Evolutionary conservation across 805 yeast species (phyloP), one percentile per base, ranked within the genome.

Genomic region (Scheffersomyces ergatensis): DNA sequence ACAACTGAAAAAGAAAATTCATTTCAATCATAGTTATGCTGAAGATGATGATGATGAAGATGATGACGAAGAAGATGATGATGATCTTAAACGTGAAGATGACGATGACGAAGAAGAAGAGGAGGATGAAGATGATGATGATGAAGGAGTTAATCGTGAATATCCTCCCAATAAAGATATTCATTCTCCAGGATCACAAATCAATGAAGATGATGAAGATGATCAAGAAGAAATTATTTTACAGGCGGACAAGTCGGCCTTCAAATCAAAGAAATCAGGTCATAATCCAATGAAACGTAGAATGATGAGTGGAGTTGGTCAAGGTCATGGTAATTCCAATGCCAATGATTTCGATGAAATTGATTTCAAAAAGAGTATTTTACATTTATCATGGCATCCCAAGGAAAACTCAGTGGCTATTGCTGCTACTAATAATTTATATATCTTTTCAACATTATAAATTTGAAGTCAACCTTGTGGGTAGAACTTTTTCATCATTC

Each of bases 301-400:
- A 58, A 58, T 76, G 77, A 67, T 75, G 65, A 71, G 71, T 46
- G 74, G 76, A 17, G 64, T 60, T 34, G 77, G 73, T 27, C 63
- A 80, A 47, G 15, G 11, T 29, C 32, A 29, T 29, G n/a, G n/a
- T n/a, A n/a, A n/a, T n/a, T n/a, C n/a, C n/a, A 26, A 26, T 26
- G 74, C 78, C 39, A 80, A 82, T 57, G 92, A 84, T 58, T 75
- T 81, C 55, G 89, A 83, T 57, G 77, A 81, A 50, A 86, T 90
- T 50, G 98, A 95, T 67, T 93, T 90, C 72, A 89, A 90, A 66
- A 92, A 90, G 75, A 84, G 88, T 64, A 90, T 93, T 45, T 74
- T 92, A 64, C 98, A 93, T 67, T 75, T 89, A 65, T 89, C 97
- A 62, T 93, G 99, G 99, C 99, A 93, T 73, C 99, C 99, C 48